Evolutionary conservation across 306 rosid species (phyloP).

Genomic region (Pachyrhizus erosus): DNA sequence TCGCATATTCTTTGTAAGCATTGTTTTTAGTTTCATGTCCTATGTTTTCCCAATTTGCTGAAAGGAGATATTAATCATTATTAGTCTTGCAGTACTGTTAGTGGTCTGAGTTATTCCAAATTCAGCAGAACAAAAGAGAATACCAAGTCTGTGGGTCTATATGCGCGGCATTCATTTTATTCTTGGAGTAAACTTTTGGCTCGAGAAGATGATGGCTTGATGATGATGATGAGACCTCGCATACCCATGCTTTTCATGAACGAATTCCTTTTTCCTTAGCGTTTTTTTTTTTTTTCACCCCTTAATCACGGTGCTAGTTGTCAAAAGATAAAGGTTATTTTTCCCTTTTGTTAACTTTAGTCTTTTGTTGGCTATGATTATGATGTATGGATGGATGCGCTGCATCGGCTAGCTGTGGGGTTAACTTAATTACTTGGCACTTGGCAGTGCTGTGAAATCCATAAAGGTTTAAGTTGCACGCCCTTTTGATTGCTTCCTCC

Average conservation of each 20-base stretch:
- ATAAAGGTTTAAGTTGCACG: neutral
- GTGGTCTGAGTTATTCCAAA: neutral
- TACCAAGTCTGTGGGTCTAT: neutral
- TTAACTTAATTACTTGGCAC: slow-evolving; percentile 2
- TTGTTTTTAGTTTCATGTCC: neutral
- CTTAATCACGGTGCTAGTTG: slow-evolving; percentile 43
- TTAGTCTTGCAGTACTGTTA: neutral
- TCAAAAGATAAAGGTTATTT: slow-evolving; percentile 40
- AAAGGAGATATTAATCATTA: neutral
- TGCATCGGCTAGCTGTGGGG: neutral
- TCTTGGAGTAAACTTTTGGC: slow-evolving; percentile 19
- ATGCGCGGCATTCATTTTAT: neutral
- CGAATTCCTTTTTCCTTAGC: neutral
- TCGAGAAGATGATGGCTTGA: slow-evolving; percentile 19
- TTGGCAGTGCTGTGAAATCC: neutral
- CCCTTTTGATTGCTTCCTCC: neutral
- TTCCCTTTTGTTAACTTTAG: neutral
- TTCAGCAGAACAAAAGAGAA: neutral
- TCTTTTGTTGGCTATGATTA: slow-evolving; percentile 19
- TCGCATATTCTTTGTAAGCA: slow-evolving; percentile 27
- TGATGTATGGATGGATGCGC: neutral
- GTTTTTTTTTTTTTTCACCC: neutral
- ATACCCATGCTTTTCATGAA: slow-evolving; percentile 35
- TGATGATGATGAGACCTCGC: slow-evolving; percentile 27
- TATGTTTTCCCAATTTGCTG: slow-evolving; percentile 3